A percentile compares a stretch with the other conserved stretches of the same genome.
These are phyloP conservation scores for Ceratopteris richardii DNA, from an alignment of 75 land plant species.

Conservation along the genomic window DNA sequence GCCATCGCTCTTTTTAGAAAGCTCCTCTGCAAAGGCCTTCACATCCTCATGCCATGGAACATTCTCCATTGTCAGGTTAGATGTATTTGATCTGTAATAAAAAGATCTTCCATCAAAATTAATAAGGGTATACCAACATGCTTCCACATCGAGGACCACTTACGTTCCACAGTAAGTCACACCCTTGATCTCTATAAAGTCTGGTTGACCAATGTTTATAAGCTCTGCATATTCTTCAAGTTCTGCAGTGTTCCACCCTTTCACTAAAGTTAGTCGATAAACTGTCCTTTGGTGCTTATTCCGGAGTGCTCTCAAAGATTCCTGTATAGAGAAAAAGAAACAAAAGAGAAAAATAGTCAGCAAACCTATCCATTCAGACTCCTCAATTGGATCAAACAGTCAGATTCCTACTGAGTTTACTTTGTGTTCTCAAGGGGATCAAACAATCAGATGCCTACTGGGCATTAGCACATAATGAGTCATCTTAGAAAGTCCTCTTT, in stretches of 20 bases:
- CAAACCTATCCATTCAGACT: too few species aligned
- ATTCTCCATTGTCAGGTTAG: constrained; percentile 96
- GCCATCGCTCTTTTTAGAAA: constrained; percentile 55
- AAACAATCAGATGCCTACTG: too few species aligned
- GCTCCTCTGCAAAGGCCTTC: constrained; percentile 72
- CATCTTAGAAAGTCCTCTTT: too few species aligned
- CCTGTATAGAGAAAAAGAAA: constrained; percentile 35
- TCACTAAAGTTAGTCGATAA: constrained; percentile 81
- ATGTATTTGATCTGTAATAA: constrained; percentile 58
- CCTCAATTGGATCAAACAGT: too few species aligned
- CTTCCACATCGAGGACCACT: too few species aligned
- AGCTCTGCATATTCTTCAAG: constrained; percentile 71
- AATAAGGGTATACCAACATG: constrained; percentile 2
- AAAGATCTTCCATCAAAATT: neutral
- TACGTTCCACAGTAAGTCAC: constrained; percentile 99
- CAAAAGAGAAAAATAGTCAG: too few species aligned
- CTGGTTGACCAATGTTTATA: constrained; percentile 66
- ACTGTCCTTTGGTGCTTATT: constrained; percentile 85
- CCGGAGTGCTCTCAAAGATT: constrained; percentile 67
- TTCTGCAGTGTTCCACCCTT: constrained; percentile 93
- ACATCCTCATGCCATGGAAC: constrained; percentile 98
- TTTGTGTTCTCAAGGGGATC: too few species aligned
- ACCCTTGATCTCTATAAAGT: constrained; percentile 93
- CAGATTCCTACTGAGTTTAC: too few species aligned
- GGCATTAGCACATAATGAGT: too few species aligned